phyloP scores from a whole-genome alignment of 768 basidiomycete species.

The Auriculariales sp. region DNA sequence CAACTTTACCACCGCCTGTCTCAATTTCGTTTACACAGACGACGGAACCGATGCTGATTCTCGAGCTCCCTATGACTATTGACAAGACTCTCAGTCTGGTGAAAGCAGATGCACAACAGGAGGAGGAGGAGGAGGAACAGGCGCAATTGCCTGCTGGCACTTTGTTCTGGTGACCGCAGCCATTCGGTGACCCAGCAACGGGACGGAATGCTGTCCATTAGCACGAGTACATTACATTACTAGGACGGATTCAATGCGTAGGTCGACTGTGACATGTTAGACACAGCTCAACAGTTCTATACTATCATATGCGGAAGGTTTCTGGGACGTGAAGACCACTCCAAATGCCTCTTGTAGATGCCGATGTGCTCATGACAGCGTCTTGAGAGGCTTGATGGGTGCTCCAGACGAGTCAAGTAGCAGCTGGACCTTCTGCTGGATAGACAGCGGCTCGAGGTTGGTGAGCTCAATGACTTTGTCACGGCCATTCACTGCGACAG shows the following conservation, averaged over 20 bases:
- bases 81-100: too few species aligned
- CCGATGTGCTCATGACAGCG: slow-evolving; percentile 66
- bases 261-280: background rate
- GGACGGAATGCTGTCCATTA: background rate
- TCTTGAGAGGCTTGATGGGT: slow-evolving; percentile 68
- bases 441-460: slow-evolving; percentile 53
- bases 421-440: slow-evolving; percentile 67
- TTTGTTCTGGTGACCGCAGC: background rate
- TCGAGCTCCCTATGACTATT: too few species aligned
- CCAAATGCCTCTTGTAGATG: slow-evolving; percentile 80
- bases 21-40: background rate
- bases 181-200: background rate
- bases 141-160: background rate
- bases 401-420: slow-evolving; percentile 78
- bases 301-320: slow-evolving; percentile 32
- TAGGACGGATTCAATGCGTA: background rate
- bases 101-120: too few species aligned
- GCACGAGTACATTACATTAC: background rate
- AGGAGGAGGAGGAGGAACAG: background rate
- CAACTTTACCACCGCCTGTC: background rate
- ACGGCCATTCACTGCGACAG: slow-evolving; percentile 57
- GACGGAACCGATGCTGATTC: background rate
- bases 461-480: slow-evolving; percentile 82
- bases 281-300: background rate
- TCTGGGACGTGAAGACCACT: slow-evolving; percentile 73